Base-by-base conservation (phyloP, 139 green algal species). In the Coelastrella sp. region DNA sequence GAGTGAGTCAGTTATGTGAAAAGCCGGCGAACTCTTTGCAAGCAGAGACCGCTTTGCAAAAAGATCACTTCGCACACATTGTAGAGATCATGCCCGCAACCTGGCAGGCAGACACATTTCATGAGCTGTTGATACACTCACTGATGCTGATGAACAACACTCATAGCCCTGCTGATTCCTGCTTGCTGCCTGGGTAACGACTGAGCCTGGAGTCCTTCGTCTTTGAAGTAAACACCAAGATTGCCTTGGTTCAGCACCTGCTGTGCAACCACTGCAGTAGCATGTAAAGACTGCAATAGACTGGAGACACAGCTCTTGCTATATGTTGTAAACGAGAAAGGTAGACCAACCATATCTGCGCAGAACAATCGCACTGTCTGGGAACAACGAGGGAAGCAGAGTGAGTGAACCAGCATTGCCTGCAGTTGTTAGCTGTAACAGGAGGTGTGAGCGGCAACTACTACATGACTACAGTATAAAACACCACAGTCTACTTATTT, bases 231-330 rank as follows among this genome's bases (percentile, higher is more conserved):
- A 50, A 17, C 48, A 48, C 67, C 67, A 7, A 19, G 27, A 17
- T 23, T 43, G 17, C 7, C 50, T 48, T 81, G 48, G 7, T 32
- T 34, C 48, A 81, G 32, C 73, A 51, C 73, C 73, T 81, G 72
- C 32, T 19, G 43, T 53, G 67, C 35, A 76, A 51, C 11, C 45
- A 57, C 15, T 57, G 45, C 11, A 23, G 45, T 13, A 57, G 11
- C 15, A 57, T 9, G 0, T 13, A 57, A 57, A 23, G 45, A 57
- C 11, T 13, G 15, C 45, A 23, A 57, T 9, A 57, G 11, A 13
- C 45, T 57, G 11, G 11, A 23, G 27, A 23, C 57, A 66, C 57
- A n/a, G n/a, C n/a, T n/a, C n/a, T n/a, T n/a, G n/a, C n/a, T n/a
- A n/a, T n/a, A n/a, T n/a, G n/a, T n/a, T n/a, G n/a, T 9, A 66